Conservation (phyloP, 257 asterid species). For the Penstemon newberryi region DNA sequence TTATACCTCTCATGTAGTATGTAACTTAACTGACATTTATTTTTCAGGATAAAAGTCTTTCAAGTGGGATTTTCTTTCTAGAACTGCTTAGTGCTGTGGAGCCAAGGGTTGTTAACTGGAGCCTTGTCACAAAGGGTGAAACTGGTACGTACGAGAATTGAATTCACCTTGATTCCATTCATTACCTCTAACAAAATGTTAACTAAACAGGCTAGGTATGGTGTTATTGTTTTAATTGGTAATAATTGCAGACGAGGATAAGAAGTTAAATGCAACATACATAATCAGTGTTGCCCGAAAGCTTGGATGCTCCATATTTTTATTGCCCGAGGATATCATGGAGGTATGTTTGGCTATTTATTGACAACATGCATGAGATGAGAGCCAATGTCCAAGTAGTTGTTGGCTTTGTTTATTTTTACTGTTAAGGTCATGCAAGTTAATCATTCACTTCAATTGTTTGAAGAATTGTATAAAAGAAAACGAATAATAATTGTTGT, state of each 20-base stretch:
- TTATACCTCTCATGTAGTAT: not conserved
- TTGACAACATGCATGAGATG: not conserved
- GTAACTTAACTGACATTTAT: conserved; percentile 1
- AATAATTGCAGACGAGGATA: conserved; percentile 52
- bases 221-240: conserved; percentile 2
- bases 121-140: conserved; percentile 85
- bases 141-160: conserved; percentile 46
- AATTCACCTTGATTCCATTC: not conserved
- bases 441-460: not conserved
- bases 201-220: not conserved
- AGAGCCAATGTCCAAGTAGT: not conserved
- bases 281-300: conserved; percentile 66
- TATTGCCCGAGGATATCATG: conserved; percentile 65
- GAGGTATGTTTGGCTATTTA: conserved; percentile 40
- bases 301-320: conserved; percentile 64
- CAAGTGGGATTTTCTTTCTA: conserved; percentile 76
- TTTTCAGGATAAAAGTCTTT: conserved; percentile 61
- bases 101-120: conserved; percentile 91
- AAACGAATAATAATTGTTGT: not conserved
- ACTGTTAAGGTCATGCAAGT: not conserved
- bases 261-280: conserved; percentile 59
- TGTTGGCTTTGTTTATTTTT: not conserved
- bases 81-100: conserved; percentile 80
- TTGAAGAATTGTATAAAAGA: not conserved
- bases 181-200: not conserved